Percentiles rank a stretch among this genome's conserved stretches.
These are phyloP conservation scores for Trifolium dubium DNA, from an alignment of 306 rosid species.

Conservation along the genomic window DNA sequence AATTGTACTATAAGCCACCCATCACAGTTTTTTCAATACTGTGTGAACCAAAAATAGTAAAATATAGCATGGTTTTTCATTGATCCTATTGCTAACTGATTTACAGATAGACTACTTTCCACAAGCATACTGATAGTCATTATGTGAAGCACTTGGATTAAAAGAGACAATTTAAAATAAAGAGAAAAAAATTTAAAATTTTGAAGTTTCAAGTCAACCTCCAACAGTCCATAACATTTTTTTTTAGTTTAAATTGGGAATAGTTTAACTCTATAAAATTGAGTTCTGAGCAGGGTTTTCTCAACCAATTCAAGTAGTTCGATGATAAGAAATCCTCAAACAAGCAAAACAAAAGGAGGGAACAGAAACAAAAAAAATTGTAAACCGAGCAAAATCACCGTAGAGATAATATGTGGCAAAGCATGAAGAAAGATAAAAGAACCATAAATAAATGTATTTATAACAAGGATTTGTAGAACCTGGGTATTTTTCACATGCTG, in stretches of 20 bases:
- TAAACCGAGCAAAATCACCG: neutral
- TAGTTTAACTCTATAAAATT: no score
- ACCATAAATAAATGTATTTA: conserved; percentile 23
- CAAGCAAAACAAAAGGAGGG: neutral
- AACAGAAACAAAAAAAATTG: conserved; percentile 9
- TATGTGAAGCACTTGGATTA: no score
- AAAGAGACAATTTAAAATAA: no score
- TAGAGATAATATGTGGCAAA: conserved; percentile 22
- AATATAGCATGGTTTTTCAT: neutral
- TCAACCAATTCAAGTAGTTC: no score
- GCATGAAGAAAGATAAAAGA: conserved; percentile 6
- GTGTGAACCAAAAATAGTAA: neutral
- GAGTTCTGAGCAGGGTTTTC: no score
- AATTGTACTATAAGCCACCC: neutral
- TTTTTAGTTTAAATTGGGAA: no score
- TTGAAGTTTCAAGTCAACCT: no score
- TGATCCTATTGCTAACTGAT: neutral
- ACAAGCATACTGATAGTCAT: no score
- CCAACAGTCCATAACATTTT: no score
- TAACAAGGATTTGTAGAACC: conserved; percentile 54
- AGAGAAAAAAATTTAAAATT: no score
- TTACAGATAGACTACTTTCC: no score
- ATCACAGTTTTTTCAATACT: neutral
- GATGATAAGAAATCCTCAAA: conserved; percentile 21
- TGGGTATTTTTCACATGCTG: conserved; percentile 69